Evolutionary conservation across 2,329 filamentous ascomycete genomes (phyloP), one percentile per base, ranked within the genome.

Genomic region (Mollisiaceae sp.): DNA sequence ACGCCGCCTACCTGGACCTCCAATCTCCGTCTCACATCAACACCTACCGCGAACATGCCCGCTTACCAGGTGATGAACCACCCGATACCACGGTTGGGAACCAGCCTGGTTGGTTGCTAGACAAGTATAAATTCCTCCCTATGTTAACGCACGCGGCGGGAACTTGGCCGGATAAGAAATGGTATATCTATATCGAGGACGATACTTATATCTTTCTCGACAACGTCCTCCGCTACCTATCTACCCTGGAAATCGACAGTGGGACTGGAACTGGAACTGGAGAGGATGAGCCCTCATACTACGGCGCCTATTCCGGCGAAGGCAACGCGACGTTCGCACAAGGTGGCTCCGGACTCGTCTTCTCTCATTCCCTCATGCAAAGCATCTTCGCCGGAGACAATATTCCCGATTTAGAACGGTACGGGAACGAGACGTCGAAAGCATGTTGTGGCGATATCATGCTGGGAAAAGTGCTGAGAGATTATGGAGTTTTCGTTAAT

Each of bases 151-250:
- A 68, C 18, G 60, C 58, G 1, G 47, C 60, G 56, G 57, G 27
- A 50, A 59, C 8, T 45, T 43, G 32, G 61, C 66, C 0, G 60
- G 39, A 32, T 3, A 32, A 55, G 12, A 68, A 68, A 57, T 68
- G 66, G 66, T 59, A 60, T 15, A 50, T 68, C 22, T 68, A 68
- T 52, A 66, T 68, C 9, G 66, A 68, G 41, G 64, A 68, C 39
- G 61, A 66, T 9, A 66, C 60, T 39, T 68, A 59, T 35, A 66
- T 68, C 24, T 55, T 62, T 36, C 11, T 11, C 5, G 65, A 59
- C 32, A 41, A 63, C 4, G 58, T 68, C 11, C 36, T 15, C 2
- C 62, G 54, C 43, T 58, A 63, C 1, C 27, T 32, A 3, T 32
- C 27, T 32, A 32, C 3, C 27, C 27, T 32, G 27, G 27, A 32